phyloP scores from a whole-genome alignment of 2,329 filamentous ascomycete species.

The Hymenotorrendiella dingleyae region DNA sequence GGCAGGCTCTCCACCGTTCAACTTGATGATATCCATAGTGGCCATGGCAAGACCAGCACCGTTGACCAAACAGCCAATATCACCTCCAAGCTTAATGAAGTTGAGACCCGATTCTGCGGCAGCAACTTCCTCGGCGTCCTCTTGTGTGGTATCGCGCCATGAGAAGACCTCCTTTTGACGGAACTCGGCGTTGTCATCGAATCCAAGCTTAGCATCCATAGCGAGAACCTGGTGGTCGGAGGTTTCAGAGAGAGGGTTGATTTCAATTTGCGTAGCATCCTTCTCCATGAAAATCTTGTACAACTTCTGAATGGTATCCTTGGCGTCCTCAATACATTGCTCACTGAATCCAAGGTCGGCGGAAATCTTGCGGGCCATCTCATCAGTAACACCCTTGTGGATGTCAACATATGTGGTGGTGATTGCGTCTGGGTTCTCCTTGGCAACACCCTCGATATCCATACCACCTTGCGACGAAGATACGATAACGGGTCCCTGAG shows the following conservation, averaged over 20 bases:
- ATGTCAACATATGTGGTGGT: slow-evolving; percentile 91
- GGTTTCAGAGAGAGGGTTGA: slow-evolving; percentile 97
- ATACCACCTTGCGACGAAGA: slow-evolving; percentile 98
- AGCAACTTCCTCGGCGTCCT: slow-evolving; percentile 96
- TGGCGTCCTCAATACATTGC: slow-evolving; percentile 93
- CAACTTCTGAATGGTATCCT: slow-evolving; percentile 95
- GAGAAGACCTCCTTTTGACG: slow-evolving; percentile 93
- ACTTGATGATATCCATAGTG: slow-evolving; percentile 99
- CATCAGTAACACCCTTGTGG: slow-evolving; percentile 89
- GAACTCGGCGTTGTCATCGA: slow-evolving; percentile 99
- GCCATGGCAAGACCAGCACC: slow-evolving; percentile 99
- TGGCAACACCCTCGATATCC: slow-evolving; percentile 98
- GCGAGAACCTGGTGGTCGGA: slow-evolving; percentile 96
- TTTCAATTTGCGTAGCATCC: slow-evolving; percentile 98
- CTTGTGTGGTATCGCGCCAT: slow-evolving; percentile 91
- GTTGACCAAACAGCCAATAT: slow-evolving; percentile 99
- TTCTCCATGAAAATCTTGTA: slow-evolving; percentile 99
- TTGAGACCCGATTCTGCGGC: slow-evolving; percentile 92
- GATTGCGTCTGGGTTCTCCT: slow-evolving; percentile 95
- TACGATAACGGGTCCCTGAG: slow-evolving; percentile 90
- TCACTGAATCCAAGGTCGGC: slow-evolving; percentile 93
- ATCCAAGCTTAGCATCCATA: slow-evolving; percentile 99
- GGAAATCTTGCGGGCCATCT: slow-evolving; percentile 85
- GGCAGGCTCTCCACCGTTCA: slow-evolving; percentile 90
- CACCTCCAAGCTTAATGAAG: slow-evolving; percentile 99